Base-by-base conservation (phyloP, 495 filamentous ascomycete genomes). In the Lasiosphaeriaceae sp. region DNA sequence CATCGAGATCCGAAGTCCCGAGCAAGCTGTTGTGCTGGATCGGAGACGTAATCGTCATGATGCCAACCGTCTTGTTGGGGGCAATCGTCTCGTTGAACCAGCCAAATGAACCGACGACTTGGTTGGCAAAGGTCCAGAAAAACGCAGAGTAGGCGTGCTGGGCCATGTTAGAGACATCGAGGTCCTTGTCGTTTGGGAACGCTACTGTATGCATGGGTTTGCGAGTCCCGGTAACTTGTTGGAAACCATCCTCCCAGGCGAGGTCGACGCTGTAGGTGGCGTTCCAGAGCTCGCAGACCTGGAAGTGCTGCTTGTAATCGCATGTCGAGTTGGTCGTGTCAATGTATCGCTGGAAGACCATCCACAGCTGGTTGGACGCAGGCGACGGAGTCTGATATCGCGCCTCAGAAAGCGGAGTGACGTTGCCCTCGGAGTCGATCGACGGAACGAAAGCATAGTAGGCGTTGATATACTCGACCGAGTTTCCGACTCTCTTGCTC, bases 141-240 rank as follows among this genome's bases (percentile, higher is more conserved):
- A 51, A 57, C 1, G 55, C 55, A 11, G 47, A 51, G 34, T 57
- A 57, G 9, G 55, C 55, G 26, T 51, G 55, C 41, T 57, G 55
- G 11, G 37, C 47, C 55, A 57, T 57, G n/a, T 57, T 24, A 2
- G 54, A 50, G 19, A 44, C 34, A 3, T 9, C 11, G 21, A 9
- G 12, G 8, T 47, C 29, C 16, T 8, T n/a, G 39, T 57, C 54
- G 9, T 31, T 47, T 5, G 54, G 54, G 22, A 19, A 57, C 7
- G 31, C 21, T 11, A 57, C 54, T 41, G 20, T 11, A 2, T 50
- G 37, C 1, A 51, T 2, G 21, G 19, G 23, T 3, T 11, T 29
- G 11, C 23, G 17, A 0, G 17, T 23, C 3, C 54, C 54, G 1
- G 54, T 24, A 9, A 57, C 26, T 21, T 44, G 45, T 17, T 57